Evolutionary conservation across 108 stramenopile species (phyloP), one percentile per base, ranked within the genome.

Genomic region (Pseudonitzschia pungens): DNA sequence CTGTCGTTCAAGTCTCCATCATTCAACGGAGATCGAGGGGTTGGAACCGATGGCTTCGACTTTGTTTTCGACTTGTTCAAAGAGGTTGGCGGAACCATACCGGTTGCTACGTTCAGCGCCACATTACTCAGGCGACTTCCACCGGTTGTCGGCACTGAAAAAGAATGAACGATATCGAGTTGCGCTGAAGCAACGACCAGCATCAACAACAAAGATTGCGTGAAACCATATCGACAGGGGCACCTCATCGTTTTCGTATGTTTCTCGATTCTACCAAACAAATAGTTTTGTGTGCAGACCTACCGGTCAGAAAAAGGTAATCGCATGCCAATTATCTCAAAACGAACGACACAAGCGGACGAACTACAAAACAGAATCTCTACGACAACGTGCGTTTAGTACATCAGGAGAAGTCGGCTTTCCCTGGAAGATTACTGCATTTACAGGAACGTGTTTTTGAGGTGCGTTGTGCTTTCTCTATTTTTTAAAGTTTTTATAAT

Each of bases 61-160:
- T 4, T 55, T 3, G 20, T 27, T 58, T 22, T 16, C 0, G 60
- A 10, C 16, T 62, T 15, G 12, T 62, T 33, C 60, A 33, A 5
- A 0, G 29, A 32, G n/a, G 18, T 21, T 40, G 60, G 60, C 4
- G 36, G 60, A 12, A 40, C 14, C 1, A 33, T 62, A 7, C 60
- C 60, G 36, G 60, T 62, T 7, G 60, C 60, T 15, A 62, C 60
- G 3, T 62, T 62, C 20, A 62, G 1, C 20, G 60, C 60, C 32
- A 62, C 60, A 33, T 36, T 62, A 16, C 0, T 62, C 15, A 21
- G 12, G 4, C 31, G 33, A 14, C n/a, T 31, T 62, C 22, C 20
- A 0, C 29, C 29, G 27, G 15, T 21, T 62, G 59, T 33, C 28
- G 32, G 32, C 36, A 62, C 60, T 18, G 57, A 22, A 58, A 62